Evolutionary conservation across 257 asterid species (phyloP).

Genomic region (Ballota nigra): DNA sequence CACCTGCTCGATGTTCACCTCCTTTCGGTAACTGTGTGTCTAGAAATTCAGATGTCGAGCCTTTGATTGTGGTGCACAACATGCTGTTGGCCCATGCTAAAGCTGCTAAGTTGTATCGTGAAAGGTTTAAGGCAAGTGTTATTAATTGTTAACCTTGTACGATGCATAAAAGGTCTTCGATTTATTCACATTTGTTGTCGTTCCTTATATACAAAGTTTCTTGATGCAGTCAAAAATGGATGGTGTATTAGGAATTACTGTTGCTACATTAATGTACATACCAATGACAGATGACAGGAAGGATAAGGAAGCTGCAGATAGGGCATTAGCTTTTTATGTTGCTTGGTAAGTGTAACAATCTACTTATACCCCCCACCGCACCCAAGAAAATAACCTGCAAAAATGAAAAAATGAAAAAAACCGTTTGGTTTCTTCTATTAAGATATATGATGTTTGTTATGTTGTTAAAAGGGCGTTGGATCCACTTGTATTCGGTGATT

Average conservation of each 20-base stretch:
- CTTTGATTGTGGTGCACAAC: slow-evolving; percentile 58
- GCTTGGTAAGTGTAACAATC: slow-evolving; percentile 60
- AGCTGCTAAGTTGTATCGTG: slow-evolving; percentile 55
- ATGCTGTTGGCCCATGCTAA: slow-evolving; percentile 74
- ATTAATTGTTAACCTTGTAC: not conserved
- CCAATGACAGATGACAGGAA: slow-evolving; percentile 41
- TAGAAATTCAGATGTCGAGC: slow-evolving; percentile 81
- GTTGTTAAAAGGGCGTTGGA: slow-evolving; percentile 49
- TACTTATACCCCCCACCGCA: not conserved
- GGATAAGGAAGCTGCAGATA: slow-evolving; percentile 59
- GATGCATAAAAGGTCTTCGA: not conserved
- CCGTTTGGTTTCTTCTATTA: not conserved
- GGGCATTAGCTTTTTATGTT: slow-evolving; percentile 61
- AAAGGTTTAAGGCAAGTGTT: slow-evolving; percentile 53
- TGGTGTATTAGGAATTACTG: slow-evolving; percentile 57
- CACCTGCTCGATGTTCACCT: slow-evolving; percentile 71
- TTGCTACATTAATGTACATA: slow-evolving; percentile 45
- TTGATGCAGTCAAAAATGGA: slow-evolving; percentile 42
- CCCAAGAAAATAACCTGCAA: not conserved
- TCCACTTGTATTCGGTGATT: slow-evolving; percentile 67
- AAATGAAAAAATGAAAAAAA: not conserved
- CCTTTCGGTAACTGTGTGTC: slow-evolving; percentile 66
- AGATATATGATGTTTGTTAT: not conserved
- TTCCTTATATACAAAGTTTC: not conserved
- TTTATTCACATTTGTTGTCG: not conserved